phyloP scores from a whole-genome alignment of 2,329 filamentous ascomycete genomes.

The Macrophomina phaseolina region DNA sequence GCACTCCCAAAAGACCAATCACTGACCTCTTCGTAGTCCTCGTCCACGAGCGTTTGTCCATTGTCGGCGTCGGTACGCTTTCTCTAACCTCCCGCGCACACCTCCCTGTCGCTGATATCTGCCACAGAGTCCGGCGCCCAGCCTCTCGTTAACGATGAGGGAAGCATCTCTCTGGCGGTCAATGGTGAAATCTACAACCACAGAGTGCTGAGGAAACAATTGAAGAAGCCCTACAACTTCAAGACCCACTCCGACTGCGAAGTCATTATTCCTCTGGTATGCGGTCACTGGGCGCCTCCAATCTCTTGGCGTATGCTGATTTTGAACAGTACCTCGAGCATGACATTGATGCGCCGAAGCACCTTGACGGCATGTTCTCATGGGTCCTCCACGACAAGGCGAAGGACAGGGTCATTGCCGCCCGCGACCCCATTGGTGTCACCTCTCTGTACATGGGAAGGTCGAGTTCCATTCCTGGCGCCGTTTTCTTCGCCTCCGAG shows the following conservation, averaged over 20 bases:
- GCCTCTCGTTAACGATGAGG: slow-evolving; percentile 90
- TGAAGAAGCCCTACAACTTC: slow-evolving; percentile 89
- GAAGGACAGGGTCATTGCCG: slow-evolving; percentile 89
- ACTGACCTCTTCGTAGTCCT: slow-evolving; percentile 61
- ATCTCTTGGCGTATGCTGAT: slow-evolving; percentile 32
- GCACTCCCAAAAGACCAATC: slow-evolving; percentile 25
- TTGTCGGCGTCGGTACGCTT: slow-evolving; percentile 87
- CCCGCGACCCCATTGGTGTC: slow-evolving; percentile 94
- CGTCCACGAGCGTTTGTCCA: slow-evolving; percentile 95
- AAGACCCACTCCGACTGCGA: slow-evolving; percentile 99
- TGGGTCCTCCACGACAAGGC: slow-evolving; percentile 98
- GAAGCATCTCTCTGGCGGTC: slow-evolving; percentile 87
- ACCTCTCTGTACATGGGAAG: slow-evolving; percentile 97
- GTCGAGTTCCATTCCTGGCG: slow-evolving; percentile 77
- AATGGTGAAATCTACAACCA: slow-evolving; percentile 99
- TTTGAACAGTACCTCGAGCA: slow-evolving; percentile 81
- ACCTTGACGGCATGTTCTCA: slow-evolving; percentile 99
- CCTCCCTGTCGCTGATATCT: slow-evolving; percentile 32
- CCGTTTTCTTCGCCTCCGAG: slow-evolving; percentile 96
- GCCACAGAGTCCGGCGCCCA: slow-evolving; percentile 86
- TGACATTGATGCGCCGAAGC: slow-evolving; percentile 88
- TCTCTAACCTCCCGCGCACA: slow-evolving; percentile 27
- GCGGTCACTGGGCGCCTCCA: slow-evolving; percentile 38
- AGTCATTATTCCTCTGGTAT: slow-evolving; percentile 94
- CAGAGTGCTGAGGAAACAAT: slow-evolving; percentile 84